phyloP scores from a whole-genome alignment of 306 rosid species.

The Vigna mungo region DNA sequence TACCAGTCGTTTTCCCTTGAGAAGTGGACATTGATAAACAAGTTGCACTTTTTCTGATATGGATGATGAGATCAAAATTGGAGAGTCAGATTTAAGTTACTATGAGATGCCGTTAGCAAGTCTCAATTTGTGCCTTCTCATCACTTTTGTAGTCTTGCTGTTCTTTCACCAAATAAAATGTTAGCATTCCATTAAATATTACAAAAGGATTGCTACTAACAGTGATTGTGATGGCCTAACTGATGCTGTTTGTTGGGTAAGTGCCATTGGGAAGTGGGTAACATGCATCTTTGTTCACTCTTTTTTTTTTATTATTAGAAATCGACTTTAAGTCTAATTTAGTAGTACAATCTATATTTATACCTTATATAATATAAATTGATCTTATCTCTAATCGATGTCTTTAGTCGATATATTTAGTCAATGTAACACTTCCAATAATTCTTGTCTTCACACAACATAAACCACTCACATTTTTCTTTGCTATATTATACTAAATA shows the following conservation, averaged over 20 bases:
- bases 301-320: no score
- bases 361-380: no score
- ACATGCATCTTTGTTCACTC: conserved; percentile 29
- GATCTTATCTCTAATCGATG: no score
- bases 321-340: no score
- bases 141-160: conserved; percentile 8
- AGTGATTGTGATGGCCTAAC: conserved; percentile 48
- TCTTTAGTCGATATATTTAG: no score
- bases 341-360: no score
- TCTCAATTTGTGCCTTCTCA: not conserved
- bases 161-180: conserved; percentile 32
- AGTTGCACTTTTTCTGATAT: not conserved
- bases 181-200: conserved; percentile 34
- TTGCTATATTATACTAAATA: no score
- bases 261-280: conserved; percentile 46
- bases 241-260: conserved; percentile 19
- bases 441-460: not conserved
- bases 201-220: not conserved
- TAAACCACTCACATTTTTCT: conserved; percentile 7
- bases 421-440: no score
- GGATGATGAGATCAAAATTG: conserved; percentile 29
- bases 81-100: conserved; percentile 24
- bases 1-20: not conserved
- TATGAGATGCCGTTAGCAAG: conserved; percentile 36
- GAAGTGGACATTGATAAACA: not conserved